Conservation (phyloP, 192 early-diverging fungal genomes). For the Backusella circina region DNA sequence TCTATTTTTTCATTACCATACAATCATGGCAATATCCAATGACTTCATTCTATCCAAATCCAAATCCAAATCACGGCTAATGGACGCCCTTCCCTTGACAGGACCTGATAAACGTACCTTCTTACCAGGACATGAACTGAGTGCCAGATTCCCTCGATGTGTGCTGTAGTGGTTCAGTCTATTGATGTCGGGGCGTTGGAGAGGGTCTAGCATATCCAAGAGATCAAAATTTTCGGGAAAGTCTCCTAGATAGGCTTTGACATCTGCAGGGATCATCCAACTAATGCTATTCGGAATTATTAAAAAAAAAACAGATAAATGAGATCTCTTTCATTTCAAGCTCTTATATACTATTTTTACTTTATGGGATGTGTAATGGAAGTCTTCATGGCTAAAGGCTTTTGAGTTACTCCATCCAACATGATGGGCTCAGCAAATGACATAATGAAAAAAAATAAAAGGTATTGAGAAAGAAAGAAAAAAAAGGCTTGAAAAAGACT, state of each 20-base stretch:
- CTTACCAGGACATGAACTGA: conserved; percentile 77
- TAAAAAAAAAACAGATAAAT: neutral
- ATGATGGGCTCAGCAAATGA: neutral
- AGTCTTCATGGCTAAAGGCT: conserved; percentile 12
- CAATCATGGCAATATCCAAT: conserved; percentile 55
- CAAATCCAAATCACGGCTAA: conserved; percentile 66
- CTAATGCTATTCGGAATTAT: conserved; percentile 5
- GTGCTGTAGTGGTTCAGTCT: neutral
- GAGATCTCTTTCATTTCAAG: too few species aligned
- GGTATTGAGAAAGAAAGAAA: neutral
- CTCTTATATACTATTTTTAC: too few species aligned
- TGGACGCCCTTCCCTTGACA: conserved; percentile 63
- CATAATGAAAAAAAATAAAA: neutral
- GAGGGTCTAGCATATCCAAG: conserved; percentile 13
- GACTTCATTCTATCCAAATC: conserved; percentile 62
- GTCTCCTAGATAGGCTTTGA: conserved; percentile 1
- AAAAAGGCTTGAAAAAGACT: neutral
- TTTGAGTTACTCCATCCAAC: neutral
- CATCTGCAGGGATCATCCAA: conserved; percentile 28
- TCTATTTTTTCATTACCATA: conserved; percentile 51
- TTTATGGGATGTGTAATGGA: conserved; percentile 36
- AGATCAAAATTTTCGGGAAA: conserved; percentile 14
- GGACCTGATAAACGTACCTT: conserved; percentile 71
- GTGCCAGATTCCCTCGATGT: conserved; percentile 57
- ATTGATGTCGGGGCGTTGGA: neutral